phyloP scores from a whole-genome alignment of 441 rosid genomes.

The Jatropha multifida region DNA sequence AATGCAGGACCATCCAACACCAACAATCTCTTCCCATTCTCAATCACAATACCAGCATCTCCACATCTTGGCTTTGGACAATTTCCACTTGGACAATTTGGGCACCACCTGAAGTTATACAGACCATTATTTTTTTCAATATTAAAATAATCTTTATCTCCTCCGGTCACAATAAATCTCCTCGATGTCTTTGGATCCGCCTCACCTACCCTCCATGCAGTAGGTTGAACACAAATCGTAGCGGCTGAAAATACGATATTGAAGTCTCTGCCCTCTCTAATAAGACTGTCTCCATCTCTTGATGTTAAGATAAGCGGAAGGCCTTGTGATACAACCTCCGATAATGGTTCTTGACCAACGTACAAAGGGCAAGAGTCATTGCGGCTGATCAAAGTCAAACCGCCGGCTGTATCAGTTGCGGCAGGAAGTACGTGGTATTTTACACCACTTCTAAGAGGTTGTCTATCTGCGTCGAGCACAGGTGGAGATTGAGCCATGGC shows the following conservation, averaged over 20 bases:
- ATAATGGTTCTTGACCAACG: not conserved
- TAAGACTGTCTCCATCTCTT: conserved; percentile 1
- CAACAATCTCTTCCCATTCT: conserved; percentile 16
- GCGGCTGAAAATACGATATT: conserved; percentile 1
- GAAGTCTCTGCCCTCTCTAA: conserved; percentile 13
- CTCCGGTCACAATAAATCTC: conserved; percentile 13
- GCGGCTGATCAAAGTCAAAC: conserved; percentile 3
- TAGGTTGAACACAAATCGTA: not conserved
- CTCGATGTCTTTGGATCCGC: conserved; percentile 7
- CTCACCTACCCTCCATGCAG: conserved; percentile 7
- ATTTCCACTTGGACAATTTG: not conserved
- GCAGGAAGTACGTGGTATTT: conserved; percentile 17
- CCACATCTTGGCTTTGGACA: conserved; percentile 10
- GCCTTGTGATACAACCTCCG: not conserved
- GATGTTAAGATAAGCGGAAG: conserved; percentile 10
- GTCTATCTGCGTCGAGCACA: conserved; percentile 19
- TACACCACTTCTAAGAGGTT: conserved; percentile 9
- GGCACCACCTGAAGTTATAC: conserved; percentile 19
- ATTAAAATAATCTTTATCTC: not conserved
- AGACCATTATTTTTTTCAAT: conserved; percentile 1
- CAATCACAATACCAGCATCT: conserved; percentile 14
- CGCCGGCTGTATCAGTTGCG: conserved; percentile 18
- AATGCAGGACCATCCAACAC: conserved; percentile 23
- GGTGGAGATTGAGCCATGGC: conserved; percentile 19
- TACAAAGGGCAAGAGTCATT: conserved; percentile 3